Evolutionary conservation across 306 rosid species (phyloP).

Genomic region (Ormosia emarginata): DNA sequence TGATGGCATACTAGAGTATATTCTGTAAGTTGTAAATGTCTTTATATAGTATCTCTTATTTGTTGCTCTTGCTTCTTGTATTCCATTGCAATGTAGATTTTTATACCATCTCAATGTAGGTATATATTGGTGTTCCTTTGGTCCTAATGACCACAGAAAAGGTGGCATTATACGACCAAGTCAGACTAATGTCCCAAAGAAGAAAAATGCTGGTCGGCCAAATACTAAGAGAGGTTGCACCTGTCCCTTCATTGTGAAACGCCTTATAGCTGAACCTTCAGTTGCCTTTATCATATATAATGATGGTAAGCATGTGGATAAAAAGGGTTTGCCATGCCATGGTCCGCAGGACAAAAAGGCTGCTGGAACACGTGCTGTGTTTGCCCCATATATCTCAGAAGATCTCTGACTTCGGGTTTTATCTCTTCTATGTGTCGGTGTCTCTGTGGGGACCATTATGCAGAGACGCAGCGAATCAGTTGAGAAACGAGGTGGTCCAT

Average conservation of each 20-base stretch:
- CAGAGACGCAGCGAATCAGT: conserved; percentile 87
- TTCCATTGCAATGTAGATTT: neutral
- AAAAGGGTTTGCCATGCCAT: conserved; percentile 85
- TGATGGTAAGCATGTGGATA: conserved; percentile 81
- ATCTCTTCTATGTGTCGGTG: conserved; percentile 79
- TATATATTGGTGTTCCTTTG: conserved; percentile 99
- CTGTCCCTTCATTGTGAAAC: conserved; percentile 89
- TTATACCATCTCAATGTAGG: conserved; percentile 40
- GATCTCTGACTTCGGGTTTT: conserved; percentile 81
- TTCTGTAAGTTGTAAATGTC: conserved; percentile 57
- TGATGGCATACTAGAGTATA: conserved; percentile 90
- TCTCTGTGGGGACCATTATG: conserved; percentile 94
- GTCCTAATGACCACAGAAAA: conserved; percentile 87
- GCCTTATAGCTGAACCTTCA: conserved; percentile 81
- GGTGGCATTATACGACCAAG: conserved; percentile 86
- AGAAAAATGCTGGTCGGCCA: conserved; percentile 85
- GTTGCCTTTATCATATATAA: conserved; percentile 82
- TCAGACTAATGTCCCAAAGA: conserved; percentile 70
- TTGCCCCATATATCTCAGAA: conserved; percentile 91
- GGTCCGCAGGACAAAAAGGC: conserved; percentile 88
- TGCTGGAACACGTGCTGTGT: conserved; percentile 84
- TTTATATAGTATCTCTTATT: neutral
- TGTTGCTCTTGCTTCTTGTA: neutral
- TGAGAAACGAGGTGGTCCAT: conserved; percentile 86
- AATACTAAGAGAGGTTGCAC: conserved; percentile 91